A percentile compares a stretch with the other conserved stretches of the same genome.
Evolutionary conservation across 2,329 filamentous ascomycete genomes (phyloP).

Genomic region (Ustulina deusta): DNA sequence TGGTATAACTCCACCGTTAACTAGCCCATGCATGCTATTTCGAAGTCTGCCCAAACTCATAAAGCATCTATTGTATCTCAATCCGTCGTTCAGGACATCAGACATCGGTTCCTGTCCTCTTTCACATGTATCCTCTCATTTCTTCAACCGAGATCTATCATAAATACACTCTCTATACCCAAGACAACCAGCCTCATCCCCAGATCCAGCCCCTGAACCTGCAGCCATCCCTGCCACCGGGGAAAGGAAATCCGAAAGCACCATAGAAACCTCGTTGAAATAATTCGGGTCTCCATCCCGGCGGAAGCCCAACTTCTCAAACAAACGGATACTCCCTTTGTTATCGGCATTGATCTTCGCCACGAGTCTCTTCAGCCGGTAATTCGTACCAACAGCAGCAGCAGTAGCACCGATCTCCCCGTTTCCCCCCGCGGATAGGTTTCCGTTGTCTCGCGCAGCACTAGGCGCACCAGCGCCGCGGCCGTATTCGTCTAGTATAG

Average conservation of each 20-base stretch:
- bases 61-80: background rate
- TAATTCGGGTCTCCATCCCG: conserved; percentile 67
- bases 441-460: background rate
- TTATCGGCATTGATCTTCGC: conserved; percentile 71
- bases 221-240: background rate
- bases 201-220: conserved; percentile 2
- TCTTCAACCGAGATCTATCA: conserved; percentile 38
- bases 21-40: background rate
- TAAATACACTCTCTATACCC: conserved; percentile 34
- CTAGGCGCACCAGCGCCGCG: background rate
- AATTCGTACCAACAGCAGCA: background rate
- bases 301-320: conserved; percentile 63
- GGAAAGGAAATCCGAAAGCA: conserved; percentile 51
- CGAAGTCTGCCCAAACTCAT: background rate
- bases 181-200: background rate
- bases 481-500: conserved; percentile 69
- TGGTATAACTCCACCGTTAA: background rate
- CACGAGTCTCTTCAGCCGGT: conserved; percentile 62
- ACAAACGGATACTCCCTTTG: conserved; percentile 62
- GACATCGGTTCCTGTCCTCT: background rate
- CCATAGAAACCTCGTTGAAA: conserved; percentile 69
- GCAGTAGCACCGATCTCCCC: no score
- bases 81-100: background rate
- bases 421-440: no score
- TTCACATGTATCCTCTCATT: background rate